Percentiles rank a stretch among this genome's conserved stretches.
These are phyloP conservation scores for Eucalyptus decipiens DNA, from an alignment of 345 rosid species.

Conservation along the genomic window DNA sequence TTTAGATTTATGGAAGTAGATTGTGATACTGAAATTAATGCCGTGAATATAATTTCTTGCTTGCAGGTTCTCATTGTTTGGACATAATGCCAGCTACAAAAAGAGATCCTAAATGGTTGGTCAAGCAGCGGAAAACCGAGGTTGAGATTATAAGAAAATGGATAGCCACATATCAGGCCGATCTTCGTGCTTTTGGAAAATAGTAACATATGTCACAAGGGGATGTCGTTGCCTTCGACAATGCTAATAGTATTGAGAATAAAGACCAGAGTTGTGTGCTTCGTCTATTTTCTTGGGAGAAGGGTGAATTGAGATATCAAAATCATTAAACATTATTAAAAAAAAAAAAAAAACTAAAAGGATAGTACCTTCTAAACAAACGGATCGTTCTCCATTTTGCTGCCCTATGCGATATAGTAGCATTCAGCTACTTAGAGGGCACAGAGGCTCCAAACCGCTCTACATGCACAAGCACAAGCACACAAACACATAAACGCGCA, in stretches of 20 bases:
- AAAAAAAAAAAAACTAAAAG: neutral
- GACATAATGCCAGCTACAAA: neutral
- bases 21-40: neutral
- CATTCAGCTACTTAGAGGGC: too few species aligned
- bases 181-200: neutral
- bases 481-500: too few species aligned
- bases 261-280: neutral
- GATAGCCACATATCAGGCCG: constrained; percentile 7
- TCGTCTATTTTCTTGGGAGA: neutral
- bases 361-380: neutral
- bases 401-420: too few species aligned
- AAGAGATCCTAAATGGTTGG: constrained; percentile 25
- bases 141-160: constrained; percentile 20
- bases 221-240: neutral
- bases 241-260: neutral
- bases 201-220: neutral
- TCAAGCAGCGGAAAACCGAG: constrained; percentile 10
- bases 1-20: neutral
- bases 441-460: too few species aligned
- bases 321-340: neutral
- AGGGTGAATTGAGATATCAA: neutral
- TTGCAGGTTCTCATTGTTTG: constrained; percentile 32
- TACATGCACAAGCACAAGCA: too few species aligned
- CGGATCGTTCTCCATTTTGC: too few species aligned
- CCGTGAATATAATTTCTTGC: neutral